These are phyloP conservation scores for Beta corolliflora DNA, from an alignment of 179 eudicot species.

Conservation along the genomic window DNA sequence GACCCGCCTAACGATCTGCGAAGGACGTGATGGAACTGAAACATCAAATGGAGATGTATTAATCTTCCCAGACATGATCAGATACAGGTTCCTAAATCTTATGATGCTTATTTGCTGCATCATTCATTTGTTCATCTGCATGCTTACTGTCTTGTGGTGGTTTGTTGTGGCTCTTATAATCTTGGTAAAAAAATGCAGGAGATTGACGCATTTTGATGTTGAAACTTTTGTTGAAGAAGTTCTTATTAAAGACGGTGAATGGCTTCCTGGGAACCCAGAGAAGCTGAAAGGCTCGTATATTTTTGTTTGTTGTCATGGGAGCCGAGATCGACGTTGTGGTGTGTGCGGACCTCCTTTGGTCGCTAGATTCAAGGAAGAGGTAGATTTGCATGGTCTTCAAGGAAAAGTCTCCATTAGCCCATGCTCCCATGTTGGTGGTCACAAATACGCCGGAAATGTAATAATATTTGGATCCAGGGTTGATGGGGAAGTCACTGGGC, in stretches of 20 bases:
- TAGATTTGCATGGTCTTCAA: slow-evolving; percentile 68
- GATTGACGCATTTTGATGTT: slow-evolving; percentile 95
- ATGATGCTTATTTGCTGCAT: slow-evolving; percentile 9
- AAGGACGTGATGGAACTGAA: slow-evolving; percentile 98
- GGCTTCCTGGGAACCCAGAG: slow-evolving; percentile 94
- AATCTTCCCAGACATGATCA: slow-evolving; percentile 96
- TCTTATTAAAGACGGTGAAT: slow-evolving; percentile 84
- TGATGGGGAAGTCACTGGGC: slow-evolving; percentile 64
- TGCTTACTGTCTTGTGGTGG: background rate
- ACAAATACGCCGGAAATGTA: slow-evolving; percentile 94
- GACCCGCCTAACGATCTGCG: slow-evolving; percentile 94
- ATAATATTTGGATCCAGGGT: slow-evolving; percentile 72
- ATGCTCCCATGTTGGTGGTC: slow-evolving; percentile 98
- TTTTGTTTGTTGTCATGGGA: slow-evolving; percentile 93
- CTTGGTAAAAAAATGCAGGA: slow-evolving; percentile 53
- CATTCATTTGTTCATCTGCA: slow-evolving; percentile 2
- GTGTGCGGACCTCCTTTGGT: slow-evolving; percentile 92
- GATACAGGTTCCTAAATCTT: slow-evolving; percentile 70
- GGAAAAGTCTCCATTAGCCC: slow-evolving; percentile 84
- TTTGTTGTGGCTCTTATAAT: slow-evolving; percentile 2
- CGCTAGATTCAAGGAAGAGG: slow-evolving; percentile 74
- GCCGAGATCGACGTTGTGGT: slow-evolving; percentile 93
- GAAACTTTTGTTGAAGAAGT: slow-evolving; percentile 98
- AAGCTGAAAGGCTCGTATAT: slow-evolving; percentile 69
- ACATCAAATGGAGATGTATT: slow-evolving; percentile 96